Evolutionary conservation across 352 stramenopile species (phyloP), one percentile per base, ranked within the genome.

Genomic region (Pythium plurisporium): DNA sequence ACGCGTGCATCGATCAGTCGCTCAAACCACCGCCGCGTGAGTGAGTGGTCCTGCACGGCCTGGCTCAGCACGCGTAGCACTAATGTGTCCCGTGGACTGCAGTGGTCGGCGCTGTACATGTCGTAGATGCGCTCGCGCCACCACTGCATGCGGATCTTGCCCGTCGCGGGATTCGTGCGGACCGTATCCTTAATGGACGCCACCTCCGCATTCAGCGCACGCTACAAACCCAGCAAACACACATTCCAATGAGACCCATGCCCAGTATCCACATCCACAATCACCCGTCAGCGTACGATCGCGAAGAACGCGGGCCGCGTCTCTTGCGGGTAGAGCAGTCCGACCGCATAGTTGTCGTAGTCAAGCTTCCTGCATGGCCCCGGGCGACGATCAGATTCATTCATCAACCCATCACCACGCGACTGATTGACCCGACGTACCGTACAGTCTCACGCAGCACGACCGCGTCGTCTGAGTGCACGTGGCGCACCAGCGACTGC

Each of bases 71-170:
- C 88, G 30, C 75, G 67, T 19, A 94, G 67, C 27, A 97, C 69
- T 34, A 81, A 57, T 5, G 89, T 91, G 30, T 86, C 73, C 5
- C 68, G 64, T 30, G 56, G 53, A n/a, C 57, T 33, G 5, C 57
- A 33, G 8, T 42, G n/a, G 14, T 25, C 51, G 14, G 55, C 58
- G 0, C 53, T 67, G 60, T 91, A 94, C 55, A 95, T 55, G 41
- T 83, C 73, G 49, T 82, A 76, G 51, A 96, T 85, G 8, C 72
- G 71, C 46, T 97, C 83, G 19, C 87, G 77, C 91, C 91, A 97
- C 91, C 91, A 97, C 55, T 97, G 89, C 68, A 96, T 86, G 52
- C 91, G 86, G 71, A 97, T 94, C 59, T 89, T 92, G 54, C 87
- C 90, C 11, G 88, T 86, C 48, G 74, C 72, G 11, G 83, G 70